These are phyloP conservation scores for Bassia scoparia DNA, from an alignment of 148 eudicot genomes.

Conservation along the genomic window DNA sequence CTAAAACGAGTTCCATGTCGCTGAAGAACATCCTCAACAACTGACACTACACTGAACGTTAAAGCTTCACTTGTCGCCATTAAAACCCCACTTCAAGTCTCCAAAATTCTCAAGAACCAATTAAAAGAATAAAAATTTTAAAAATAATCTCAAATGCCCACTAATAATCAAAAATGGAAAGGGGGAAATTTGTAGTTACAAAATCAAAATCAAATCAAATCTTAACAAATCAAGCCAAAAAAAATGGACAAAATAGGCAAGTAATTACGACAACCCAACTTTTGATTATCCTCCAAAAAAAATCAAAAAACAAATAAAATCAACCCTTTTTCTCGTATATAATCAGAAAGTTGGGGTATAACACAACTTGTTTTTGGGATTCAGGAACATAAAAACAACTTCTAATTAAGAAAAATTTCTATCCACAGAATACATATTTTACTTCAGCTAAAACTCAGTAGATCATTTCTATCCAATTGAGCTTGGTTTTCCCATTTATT, in stretches of 20 bases:
- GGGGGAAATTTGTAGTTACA: not conserved
- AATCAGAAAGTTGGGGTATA: no score
- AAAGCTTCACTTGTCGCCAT: slow-evolving; percentile 54
- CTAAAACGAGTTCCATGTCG: slow-evolving; percentile 59
- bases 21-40: slow-evolving; percentile 84
- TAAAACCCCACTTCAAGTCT: slow-evolving; percentile 27
- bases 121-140: not conserved
- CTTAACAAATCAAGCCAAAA: slow-evolving; percentile 19
- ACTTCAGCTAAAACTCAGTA: slow-evolving; percentile 31
- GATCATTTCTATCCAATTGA: slow-evolving; percentile 61
- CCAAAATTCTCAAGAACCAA: slow-evolving; percentile 12
- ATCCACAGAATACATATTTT: slow-evolving; percentile 10
- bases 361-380: no score
- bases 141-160: slow-evolving; percentile 7
- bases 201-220: slow-evolving; percentile 23
- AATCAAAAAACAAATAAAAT: slow-evolving; percentile 2
- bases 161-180: slow-evolving; percentile 6
- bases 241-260: slow-evolving; percentile 16
- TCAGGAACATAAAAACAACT: no score
- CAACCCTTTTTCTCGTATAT: not conserved
- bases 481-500: slow-evolving; percentile 92
- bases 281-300: not conserved
- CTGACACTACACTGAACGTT: slow-evolving; percentile 62
- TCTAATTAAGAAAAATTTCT: no score
- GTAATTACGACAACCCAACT: slow-evolving; percentile 10